Conservation (phyloP, 441 rosid genomes). For the Codiaeum variegatum region DNA sequence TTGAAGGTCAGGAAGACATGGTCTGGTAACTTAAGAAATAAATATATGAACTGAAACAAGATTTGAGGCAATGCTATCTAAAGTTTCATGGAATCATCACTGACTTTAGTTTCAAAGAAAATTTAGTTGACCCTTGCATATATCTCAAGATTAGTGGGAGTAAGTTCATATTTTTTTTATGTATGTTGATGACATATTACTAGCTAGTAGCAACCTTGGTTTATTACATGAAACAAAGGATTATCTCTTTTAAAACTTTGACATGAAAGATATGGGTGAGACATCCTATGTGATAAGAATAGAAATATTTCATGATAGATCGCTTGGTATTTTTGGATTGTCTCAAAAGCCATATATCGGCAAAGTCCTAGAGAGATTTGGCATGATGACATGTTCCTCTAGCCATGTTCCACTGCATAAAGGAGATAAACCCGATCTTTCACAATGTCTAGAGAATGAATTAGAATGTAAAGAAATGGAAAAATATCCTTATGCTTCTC, state of each 20-base stretch:
- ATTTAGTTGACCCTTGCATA: too few species aligned
- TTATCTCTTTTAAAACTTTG: neutral
- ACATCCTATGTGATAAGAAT: slow-evolving; percentile 1
- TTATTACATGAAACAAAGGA: neutral
- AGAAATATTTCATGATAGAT: too few species aligned
- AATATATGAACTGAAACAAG: neutral
- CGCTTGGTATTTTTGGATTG: too few species aligned
- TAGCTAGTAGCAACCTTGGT: neutral
- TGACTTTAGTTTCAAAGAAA: neutral
- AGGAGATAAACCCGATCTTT: neutral
- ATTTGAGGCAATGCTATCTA: neutral
- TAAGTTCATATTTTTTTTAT: neutral
- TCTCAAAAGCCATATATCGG: too few species aligned
- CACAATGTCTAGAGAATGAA: neutral
- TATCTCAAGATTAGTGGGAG: neutral
- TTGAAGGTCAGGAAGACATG: neutral
- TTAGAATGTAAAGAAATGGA: slow-evolving; percentile 5
- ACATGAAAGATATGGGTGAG: too few species aligned
- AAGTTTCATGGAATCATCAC: slow-evolving; percentile 5
- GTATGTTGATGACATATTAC: too few species aligned
- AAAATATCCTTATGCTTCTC: slow-evolving; percentile 6
- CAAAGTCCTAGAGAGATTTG: too few species aligned
- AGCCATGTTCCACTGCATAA: neutral
- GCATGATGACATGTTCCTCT: neutral
- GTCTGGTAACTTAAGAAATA: neutral